Evolutionary conservation across 306 rosid genomes (phyloP).

Genomic region (Hylodesmum podocarpum): DNA sequence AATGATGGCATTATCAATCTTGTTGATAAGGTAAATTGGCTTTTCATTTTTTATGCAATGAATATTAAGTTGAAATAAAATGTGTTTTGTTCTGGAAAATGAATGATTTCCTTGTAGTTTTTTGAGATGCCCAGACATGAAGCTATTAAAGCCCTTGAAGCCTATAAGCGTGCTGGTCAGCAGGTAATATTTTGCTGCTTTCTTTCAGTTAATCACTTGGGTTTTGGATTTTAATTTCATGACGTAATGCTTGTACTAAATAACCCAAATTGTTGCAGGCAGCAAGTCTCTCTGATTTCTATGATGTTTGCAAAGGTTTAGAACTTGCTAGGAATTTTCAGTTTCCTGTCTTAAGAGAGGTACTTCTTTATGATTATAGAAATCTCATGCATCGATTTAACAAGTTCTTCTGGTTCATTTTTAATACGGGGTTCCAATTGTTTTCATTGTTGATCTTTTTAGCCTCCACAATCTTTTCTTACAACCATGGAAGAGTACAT

Average conservation of each 20-base stretch:
- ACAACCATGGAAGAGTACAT: conserved; percentile 96
- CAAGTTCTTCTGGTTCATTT: conserved; percentile 4
- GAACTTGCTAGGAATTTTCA: conserved; percentile 98
- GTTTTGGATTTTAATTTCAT: conserved; percentile 22
- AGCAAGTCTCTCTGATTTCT: conserved; percentile 78
- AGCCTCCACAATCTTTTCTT: conserved; percentile 99
- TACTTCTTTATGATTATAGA: conserved; percentile 10
- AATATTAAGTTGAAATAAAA: not conserved
- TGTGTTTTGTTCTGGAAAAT: conserved; percentile 14
- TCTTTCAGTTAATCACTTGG: not conserved
- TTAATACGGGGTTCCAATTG: conserved; percentile 9
- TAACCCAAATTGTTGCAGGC: conserved; percentile 58
- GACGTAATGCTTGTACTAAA: conserved; percentile 16
- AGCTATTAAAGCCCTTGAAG: conserved; percentile 86
- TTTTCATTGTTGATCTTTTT: conserved; percentile 30
- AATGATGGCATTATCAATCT: conserved; percentile 99
- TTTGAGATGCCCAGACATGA: conserved; percentile 99
- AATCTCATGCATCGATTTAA: conserved; percentile 5
- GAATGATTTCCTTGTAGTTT: conserved; percentile 54
- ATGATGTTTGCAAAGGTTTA: conserved; percentile 91
- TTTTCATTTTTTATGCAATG: conserved; percentile 1
- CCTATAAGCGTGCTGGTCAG: conserved; percentile 96
- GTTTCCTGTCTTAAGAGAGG: conserved; percentile 97
- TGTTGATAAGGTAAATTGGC: conserved; percentile 81
- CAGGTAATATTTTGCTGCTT: conserved; percentile 56